Evolutionary conservation across 441 rosid species (phyloP), one percentile per base, ranked within the genome.

Genomic region (Adansonia rubrostipa): DNA sequence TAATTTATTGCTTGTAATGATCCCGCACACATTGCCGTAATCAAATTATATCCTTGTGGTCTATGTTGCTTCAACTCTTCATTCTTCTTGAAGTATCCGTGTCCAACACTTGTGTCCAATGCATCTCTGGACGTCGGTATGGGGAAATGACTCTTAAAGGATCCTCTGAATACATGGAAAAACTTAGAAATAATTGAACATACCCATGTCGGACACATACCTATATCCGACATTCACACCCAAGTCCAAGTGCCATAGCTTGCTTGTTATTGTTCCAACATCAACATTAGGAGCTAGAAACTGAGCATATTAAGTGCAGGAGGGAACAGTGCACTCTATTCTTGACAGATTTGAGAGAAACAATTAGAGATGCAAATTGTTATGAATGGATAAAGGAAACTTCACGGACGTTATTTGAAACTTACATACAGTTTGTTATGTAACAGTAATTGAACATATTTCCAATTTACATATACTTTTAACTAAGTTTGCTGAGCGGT

Each of bases 401-500:
- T 58, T 74, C 47, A 48, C 36, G 36, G 51, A 1, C 20, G 3
- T 36, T 1, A 60, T 19, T 58, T 57, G 51, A 66, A 42, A n/a
- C 28, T 42, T 42, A 45, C 15, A 42, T 36, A 36, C 42, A 42
- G 17, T 8, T 28, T 62, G 22, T 66, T 42, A 9, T 66, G 7
- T 66, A 42, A 13, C 50, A 40, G 19, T 40, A 40, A 65, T n/a
- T 65, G 50, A 40, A 65, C 47, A 40, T 65, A 15, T 56, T 68
- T 75, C 7, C 40, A 11, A 62, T 60, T 60, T 22, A 63, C n/a
- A 3, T 69, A 6, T 17, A n/a, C 24, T 45, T 13, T 8, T 20
- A 58, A 20, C 33, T 58, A 58, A 67, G 65, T 58, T 36, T 42
- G 60, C 56, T 58, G 40, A 2, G 77, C 53, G 67, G 58, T 48